Evolutionary conservation across 768 basidiomycete genomes (phyloP).

Genomic region (Trametes cubensis): DNA sequence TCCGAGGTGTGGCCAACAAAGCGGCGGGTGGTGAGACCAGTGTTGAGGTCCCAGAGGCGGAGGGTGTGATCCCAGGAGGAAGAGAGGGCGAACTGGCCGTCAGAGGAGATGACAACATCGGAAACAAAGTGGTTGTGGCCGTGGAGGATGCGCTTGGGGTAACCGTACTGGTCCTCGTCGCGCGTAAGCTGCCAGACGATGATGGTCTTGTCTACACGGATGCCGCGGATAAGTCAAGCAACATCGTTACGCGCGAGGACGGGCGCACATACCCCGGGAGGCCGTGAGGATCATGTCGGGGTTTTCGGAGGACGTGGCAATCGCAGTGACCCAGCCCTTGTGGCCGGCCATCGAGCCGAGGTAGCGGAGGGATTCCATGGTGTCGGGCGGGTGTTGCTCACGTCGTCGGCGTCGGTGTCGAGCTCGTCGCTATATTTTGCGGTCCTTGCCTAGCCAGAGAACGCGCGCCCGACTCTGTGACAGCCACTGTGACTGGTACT

Average conservation of each 20-base stretch:
- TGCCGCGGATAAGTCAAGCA: conserved; percentile 8
- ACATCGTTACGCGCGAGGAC: conserved; percentile 22
- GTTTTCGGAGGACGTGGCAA: conserved; percentile 98
- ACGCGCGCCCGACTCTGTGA: conserved; percentile 40
- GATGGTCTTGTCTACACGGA: conserved; percentile 89
- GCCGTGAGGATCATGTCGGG: conserved; percentile 99
- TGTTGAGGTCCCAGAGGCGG: conserved; percentile 99
- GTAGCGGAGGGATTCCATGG: conserved; percentile 78
- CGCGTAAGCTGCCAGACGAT: conserved; percentile 99
- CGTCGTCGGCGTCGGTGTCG: conserved; percentile 37
- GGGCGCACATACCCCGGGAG: conserved; percentile 76
- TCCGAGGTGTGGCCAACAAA: conserved; percentile 99
- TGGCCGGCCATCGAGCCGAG: conserved; percentile 91
- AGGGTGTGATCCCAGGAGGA: conserved; percentile 99
- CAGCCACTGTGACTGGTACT: conserved; percentile 69
- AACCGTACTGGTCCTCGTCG: conserved; percentile 88
- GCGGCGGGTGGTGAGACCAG: conserved; percentile 91
- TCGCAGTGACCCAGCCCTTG: conserved; percentile 98
- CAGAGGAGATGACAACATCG: conserved; percentile 97
- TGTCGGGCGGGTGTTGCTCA: conserved; percentile 27
- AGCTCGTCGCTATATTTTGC: conserved; percentile 32
- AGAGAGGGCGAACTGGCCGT: conserved; percentile 98
- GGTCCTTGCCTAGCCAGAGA: conserved; percentile 22
- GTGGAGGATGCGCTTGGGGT: conserved; percentile 95
- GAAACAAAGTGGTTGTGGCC: conserved; percentile 99